phyloP scores from a whole-genome alignment of 345 rosid genomes.

The Rhodomyrtus tomentosa region DNA sequence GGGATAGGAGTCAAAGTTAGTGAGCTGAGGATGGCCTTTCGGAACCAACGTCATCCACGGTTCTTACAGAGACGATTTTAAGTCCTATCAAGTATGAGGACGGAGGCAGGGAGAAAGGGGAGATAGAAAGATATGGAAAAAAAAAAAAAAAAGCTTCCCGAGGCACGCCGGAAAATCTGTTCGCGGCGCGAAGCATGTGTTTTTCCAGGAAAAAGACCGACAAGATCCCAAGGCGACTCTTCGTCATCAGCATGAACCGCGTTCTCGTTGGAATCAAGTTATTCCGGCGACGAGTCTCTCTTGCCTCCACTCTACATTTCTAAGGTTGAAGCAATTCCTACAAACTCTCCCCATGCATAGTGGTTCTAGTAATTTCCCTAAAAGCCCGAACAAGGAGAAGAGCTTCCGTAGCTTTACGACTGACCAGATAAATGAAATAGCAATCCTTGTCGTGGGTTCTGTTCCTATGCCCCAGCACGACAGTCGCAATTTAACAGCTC shows the following conservation, averaged over 20 bases:
- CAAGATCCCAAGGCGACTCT: slow-evolving; percentile 12
- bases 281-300: slow-evolving; percentile 35
- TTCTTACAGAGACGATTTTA: too few species aligned
- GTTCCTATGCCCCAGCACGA: background rate
- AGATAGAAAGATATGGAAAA: too few species aligned
- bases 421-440: too few species aligned
- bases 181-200: too few species aligned
- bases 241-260: slow-evolving; percentile 16
- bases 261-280: slow-evolving; percentile 12
- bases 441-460: background rate
- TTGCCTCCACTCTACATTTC: slow-evolving; percentile 6
- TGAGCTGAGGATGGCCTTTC: too few species aligned
- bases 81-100: too few species aligned
- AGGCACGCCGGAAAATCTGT: too few species aligned
- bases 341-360: slow-evolving; percentile 1
- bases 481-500: background rate
- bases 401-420: background rate
- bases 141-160: too few species aligned
- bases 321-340: slow-evolving; percentile 9
- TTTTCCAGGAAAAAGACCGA: slow-evolving; percentile 55
- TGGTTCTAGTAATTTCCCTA: background rate
- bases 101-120: too few species aligned
- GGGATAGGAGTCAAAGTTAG: too few species aligned
- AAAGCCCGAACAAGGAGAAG: background rate
- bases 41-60: too few species aligned